Conservation (phyloP, 2,329 filamentous ascomycete genomes). For the Fusarium continuum region DNA sequence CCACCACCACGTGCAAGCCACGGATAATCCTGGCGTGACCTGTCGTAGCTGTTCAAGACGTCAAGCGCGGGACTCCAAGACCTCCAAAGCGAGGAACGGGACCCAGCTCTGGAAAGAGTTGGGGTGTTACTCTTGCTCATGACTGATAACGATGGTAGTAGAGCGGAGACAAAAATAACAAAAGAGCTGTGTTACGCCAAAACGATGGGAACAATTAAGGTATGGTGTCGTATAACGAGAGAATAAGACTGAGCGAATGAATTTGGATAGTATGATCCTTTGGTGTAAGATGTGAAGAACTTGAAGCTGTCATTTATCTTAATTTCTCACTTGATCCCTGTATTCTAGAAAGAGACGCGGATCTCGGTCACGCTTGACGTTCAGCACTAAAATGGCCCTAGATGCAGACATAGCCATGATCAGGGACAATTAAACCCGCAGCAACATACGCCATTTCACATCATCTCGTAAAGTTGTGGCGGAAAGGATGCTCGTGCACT, state of each 20-base stretch:
- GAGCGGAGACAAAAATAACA: background rate
- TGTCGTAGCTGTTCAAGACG: slow-evolving; percentile 42
- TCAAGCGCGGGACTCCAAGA: slow-evolving; percentile 41
- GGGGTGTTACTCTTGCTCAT: slow-evolving; percentile 20
- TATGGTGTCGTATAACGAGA: background rate
- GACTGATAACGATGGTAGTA: background rate
- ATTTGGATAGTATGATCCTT: background rate
- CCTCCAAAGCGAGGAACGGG: slow-evolving; percentile 44
- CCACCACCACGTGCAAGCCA: slow-evolving; percentile 34
- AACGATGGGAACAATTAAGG: background rate
- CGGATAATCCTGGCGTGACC: slow-evolving; percentile 43
- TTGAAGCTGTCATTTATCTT: slow-evolving; percentile 12
- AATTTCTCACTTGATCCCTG: background rate
- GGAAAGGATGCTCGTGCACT: background rate
- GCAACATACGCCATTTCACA: background rate
- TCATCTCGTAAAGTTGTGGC: background rate
- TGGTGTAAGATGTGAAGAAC: background rate
- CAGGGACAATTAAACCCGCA: background rate
- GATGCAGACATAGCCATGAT: background rate
- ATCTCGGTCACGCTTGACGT: background rate
- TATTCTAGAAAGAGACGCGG: background rate
- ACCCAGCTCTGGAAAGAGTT: slow-evolving; percentile 31
- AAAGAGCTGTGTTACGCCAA: background rate
- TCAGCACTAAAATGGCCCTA: background rate
- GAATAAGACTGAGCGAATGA: slow-evolving; percentile 11